Percentiles rank a stretch among this genome's conserved stretches.
phyloP scores from a whole-genome alignment of 495 filamentous ascomycete genomes.

The Evansstolkia leycettana region DNA sequence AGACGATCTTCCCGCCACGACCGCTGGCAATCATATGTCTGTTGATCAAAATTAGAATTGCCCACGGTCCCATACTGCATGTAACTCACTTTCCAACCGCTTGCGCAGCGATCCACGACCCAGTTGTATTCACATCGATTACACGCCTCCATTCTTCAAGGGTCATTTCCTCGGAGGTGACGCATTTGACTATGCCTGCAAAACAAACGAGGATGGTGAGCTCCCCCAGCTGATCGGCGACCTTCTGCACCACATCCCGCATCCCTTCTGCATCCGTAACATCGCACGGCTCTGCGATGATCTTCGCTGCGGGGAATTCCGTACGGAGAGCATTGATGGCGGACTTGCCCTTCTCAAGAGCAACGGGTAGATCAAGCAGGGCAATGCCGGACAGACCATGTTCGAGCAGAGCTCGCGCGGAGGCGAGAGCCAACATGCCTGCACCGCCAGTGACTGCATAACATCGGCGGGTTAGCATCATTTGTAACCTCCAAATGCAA shows the following conservation, averaged over 20 bases:
- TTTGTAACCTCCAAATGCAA: too few species aligned
- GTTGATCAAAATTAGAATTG: background rate
- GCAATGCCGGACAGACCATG: conserved; percentile 47
- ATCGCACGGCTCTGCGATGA: conserved; percentile 37
- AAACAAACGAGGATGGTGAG: conserved; percentile 51
- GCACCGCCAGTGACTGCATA: conserved; percentile 49
- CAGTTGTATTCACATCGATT: conserved; percentile 55
- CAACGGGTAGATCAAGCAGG: conserved; percentile 46
- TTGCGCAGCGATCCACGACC: conserved; percentile 51
- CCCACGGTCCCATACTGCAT: conserved; percentile 1
- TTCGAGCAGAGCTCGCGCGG: conserved; percentile 53
- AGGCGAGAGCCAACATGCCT: conserved; percentile 48
- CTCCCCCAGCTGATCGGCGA: conserved; percentile 30
- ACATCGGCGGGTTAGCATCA: too few species aligned
- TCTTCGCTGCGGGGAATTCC: conserved; percentile 40
- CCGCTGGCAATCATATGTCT: conserved; percentile 18
- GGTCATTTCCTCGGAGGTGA: conserved; percentile 40
- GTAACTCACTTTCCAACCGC: conserved; percentile 37
- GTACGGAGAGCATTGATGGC: conserved; percentile 25
- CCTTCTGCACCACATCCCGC: conserved; percentile 22
- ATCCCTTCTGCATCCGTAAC: conserved; percentile 42
- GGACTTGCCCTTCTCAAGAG: conserved; percentile 8
- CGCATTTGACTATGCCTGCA: conserved; percentile 52
- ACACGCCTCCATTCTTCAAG: conserved; percentile 42
- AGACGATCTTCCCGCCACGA: conserved; percentile 44